Percentiles rank a stretch among this genome's conserved stretches.
Conservation (phyloP, 495 filamentous ascomycete genomes). For the Cetradonia linearis region DNA sequence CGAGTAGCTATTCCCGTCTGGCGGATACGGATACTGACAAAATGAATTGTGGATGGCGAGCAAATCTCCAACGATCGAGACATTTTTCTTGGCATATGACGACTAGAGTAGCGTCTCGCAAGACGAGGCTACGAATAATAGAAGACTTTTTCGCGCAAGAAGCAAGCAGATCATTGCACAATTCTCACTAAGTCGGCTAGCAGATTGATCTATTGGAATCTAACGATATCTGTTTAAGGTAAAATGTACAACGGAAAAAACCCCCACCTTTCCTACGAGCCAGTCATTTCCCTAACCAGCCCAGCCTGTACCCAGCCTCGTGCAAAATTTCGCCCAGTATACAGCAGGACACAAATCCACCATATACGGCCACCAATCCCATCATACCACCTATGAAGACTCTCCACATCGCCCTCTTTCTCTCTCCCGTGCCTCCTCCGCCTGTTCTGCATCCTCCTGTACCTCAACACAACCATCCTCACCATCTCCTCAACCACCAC, state of each 20-base stretch:
- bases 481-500: slow-evolving; percentile 23
- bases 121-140: background rate
- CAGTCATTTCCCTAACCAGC: slow-evolving; percentile 25
- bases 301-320: slow-evolving; percentile 25
- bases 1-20: too few species aligned
- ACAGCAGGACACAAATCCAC: slow-evolving; percentile 22
- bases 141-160: background rate
- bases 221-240: too few species aligned
- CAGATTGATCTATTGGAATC: background rate
- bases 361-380: slow-evolving; percentile 20
- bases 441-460: slow-evolving; percentile 3
- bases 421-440: background rate
- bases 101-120: background rate
- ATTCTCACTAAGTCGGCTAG: background rate
- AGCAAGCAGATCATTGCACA: background rate
- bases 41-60: background rate
- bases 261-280: slow-evolving; percentile 1
- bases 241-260: too few species aligned
- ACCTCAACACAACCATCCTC: slow-evolving; percentile 6
- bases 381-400: slow-evolving; percentile 22
- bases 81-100: background rate
- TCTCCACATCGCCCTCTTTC: background rate
- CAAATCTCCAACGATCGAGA: background rate
- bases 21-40: too few species aligned
- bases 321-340: slow-evolving; percentile 23